Evolutionary conservation across 2,329 filamentous ascomycete species (phyloP).

Genomic region (Alternaria burnsii): DNA sequence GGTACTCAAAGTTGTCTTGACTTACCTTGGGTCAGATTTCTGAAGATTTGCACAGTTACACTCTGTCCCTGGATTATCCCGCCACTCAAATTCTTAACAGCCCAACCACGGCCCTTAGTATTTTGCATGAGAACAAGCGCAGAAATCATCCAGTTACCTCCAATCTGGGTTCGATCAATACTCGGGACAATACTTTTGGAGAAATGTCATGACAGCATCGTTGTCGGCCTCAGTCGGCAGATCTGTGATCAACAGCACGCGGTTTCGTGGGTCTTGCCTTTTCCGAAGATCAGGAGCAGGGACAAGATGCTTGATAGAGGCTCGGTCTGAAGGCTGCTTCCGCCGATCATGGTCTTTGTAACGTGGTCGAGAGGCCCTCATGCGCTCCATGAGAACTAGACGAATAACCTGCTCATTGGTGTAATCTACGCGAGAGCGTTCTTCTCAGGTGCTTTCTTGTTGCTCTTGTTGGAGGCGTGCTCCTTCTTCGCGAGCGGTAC

Average conservation of each 20-base stretch:
- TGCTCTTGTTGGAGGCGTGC: background rate
- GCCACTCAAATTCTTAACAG: background rate
- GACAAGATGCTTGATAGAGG: background rate
- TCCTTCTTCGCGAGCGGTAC: background rate
- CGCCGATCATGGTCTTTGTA: background rate
- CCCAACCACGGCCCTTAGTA: background rate
- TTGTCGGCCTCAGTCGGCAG: background rate
- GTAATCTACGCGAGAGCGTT: background rate
- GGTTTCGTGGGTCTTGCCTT: background rate
- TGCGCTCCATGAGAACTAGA: background rate
- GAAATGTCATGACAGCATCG: background rate
- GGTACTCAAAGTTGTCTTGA: background rate
- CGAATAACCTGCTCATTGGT: background rate
- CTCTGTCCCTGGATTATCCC: background rate
- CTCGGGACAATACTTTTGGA: background rate
- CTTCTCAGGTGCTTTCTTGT: background rate
- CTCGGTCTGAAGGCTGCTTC: background rate
- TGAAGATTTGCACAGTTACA: background rate
- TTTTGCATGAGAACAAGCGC: background rate
- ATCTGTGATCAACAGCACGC: background rate
- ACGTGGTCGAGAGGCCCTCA: background rate
- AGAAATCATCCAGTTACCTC: background rate
- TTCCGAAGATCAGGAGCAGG: background rate
- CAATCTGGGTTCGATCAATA: background rate
- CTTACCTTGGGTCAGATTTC: background rate